Base-by-base conservation (phyloP, 1,284 basidiomycete species). In the Naganishia albida region DNA sequence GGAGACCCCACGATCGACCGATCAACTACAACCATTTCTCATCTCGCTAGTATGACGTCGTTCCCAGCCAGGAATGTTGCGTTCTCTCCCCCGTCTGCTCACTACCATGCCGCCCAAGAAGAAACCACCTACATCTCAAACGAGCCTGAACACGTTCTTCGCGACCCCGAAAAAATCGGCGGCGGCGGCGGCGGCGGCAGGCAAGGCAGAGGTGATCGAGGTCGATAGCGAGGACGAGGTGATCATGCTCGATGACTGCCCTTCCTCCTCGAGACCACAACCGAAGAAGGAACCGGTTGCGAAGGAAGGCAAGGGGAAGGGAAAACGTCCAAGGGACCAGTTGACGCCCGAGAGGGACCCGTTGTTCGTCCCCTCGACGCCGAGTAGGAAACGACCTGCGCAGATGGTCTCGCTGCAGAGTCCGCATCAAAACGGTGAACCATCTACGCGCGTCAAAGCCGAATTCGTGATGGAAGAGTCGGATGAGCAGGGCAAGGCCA, bases 101-200 rank as follows among this genome's bases (percentile, higher is more conserved):
- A 16, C 39, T 1, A 25, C 16, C 18, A 54, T 52, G 60, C 51
- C 60, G n/a, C 49, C 50, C 4, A 63, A 44, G 34, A 42, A 34
- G 28, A 52, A 52, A 20, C 23, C 39, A 7, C 34, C n/a, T 16
- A 23, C 49, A 18, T 34, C 34, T 6, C 64, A 65, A 51, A 48
- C 25, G 28, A 65, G 64, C 39, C 20, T 65, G 28, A 54, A 42
- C 42, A 46, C 56, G 16, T 65, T 65, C 15, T 62, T 65, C 34
- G 28, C 46, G 12, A 39, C 49, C 18, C 50, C 64, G 13, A 42
- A 34, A 40, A 39, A 30, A 26, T 2, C 18, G 18, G 7, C n/a
- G 13, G 48, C 15, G 39, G 51, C n/a, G 16, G 7, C 12, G 30
- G 38, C 13, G 15, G 20, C 7, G 20, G 54, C 1, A 44, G 12